Evolutionary conservation across 345 rosid genomes (phyloP), one percentile per base, ranked within the genome.

Genomic region (Brassica cretica): DNA sequence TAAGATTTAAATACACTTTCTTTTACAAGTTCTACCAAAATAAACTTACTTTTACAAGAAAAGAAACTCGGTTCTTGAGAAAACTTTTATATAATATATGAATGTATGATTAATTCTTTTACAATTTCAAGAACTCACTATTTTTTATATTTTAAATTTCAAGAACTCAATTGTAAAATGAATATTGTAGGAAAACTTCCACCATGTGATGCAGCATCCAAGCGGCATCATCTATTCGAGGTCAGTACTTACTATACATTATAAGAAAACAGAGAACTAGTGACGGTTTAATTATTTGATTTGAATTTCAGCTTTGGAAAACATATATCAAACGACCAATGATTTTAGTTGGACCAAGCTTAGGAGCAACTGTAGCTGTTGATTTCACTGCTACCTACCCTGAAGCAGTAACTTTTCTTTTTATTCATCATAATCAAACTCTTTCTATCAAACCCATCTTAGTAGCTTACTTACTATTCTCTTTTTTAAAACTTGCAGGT

Each of bases 261-360:
- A 49, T 18, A 53, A 6, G 46, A 62, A 29, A 64, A 64, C 44
- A 14, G 44, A 33, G 14, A 6, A 15, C 15, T 32, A 64, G 5
- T 37, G 37, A 62, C 39, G 7, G 33, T 62, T 62, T 61, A 11
- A 5, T 2, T 60, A 12, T 6, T 29, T 67, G 24, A 16, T 55
- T 74, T 63, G 25, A 18, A 39, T 59, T 65, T 60, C 74, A 91
- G 97, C 81, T 93, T 30, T 91, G 98, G 98, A 89, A 88, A 85
- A 82, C 92, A 35, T 86, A 91, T 81, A 87, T 93, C 71, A 86
- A 77, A 85, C 84, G 89, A 82, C 98, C 98, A 53, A 82, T 91
- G 87, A 83, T 85, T n/a, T 82, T 91, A 49, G 98, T 93, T 15
- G 98, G 98, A 83, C 98, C 98, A 68, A 93, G 98, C 85, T 94